Conservation (phyloP, 768 basidiomycete species). For the Xerocomus potaroensis region DNA sequence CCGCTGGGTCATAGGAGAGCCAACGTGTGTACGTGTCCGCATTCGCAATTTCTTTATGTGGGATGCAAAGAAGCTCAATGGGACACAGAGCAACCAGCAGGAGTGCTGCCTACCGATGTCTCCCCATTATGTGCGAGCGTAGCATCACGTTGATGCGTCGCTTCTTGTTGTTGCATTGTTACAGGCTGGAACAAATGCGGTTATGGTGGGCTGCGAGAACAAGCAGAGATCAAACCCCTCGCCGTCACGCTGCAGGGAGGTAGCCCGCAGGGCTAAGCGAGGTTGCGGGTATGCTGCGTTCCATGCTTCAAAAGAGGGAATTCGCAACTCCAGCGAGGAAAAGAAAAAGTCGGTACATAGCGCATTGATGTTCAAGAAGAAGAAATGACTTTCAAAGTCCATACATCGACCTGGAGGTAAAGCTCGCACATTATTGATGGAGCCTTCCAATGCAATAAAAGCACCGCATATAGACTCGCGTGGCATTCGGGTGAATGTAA, state of each 20-base stretch:
- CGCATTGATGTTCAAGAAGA: conserved; percentile 9
- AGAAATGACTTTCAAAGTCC: conserved; percentile 8
- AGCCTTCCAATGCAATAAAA: neutral
- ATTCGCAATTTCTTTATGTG: conserved; percentile 23
- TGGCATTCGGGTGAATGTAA: conserved; percentile 5
- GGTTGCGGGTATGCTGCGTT: conserved; percentile 16
- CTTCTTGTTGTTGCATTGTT: conserved; percentile 24
- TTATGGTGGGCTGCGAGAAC: conserved; percentile 19
- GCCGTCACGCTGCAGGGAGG: conserved; percentile 20
- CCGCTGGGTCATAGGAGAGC: conserved; percentile 19
- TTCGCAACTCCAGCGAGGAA: conserved; percentile 12
- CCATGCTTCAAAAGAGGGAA: conserved; percentile 17
- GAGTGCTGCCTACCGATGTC: conserved; percentile 21
- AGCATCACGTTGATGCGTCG: conserved; percentile 27
- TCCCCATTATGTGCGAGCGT: conserved; percentile 23
- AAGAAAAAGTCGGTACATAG: conserved; percentile 3
- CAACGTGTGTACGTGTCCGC: conserved; percentile 16
- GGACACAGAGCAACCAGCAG: conserved; percentile 8
- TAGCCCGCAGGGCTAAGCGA: conserved; percentile 27
- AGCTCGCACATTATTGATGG: conserved; percentile 2
- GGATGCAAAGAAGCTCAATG: conserved; percentile 14
- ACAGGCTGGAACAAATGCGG: conserved; percentile 23
- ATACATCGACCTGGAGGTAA: conserved; percentile 4
- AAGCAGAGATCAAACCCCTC: conserved; percentile 18
- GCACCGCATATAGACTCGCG: conserved; percentile 1